Percentiles rank a stretch among this genome's conserved stretches.
phyloP scores from a whole-genome alignment of 345 rosid genomes.

The Raphanus raphanistrum region DNA sequence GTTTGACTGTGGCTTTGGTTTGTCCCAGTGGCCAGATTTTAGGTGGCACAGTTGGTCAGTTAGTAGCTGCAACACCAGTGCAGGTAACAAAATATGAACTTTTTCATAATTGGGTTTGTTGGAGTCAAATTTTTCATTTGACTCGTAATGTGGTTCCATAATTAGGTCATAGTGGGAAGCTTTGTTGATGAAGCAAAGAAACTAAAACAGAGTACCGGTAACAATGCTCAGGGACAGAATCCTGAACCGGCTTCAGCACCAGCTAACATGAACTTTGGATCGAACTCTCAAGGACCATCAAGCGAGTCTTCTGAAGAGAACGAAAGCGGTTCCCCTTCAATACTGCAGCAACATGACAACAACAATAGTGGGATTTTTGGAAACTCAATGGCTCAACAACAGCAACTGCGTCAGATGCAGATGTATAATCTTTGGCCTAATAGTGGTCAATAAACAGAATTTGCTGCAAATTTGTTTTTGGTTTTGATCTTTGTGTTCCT shows the following conservation, averaged over 20 bases:
- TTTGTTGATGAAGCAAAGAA: slow-evolving; percentile 68
- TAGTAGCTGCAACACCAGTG: slow-evolving; percentile 78
- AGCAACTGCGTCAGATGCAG: slow-evolving; percentile 27
- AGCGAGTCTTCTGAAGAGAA: slow-evolving; percentile 80
- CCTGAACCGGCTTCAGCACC: slow-evolving; percentile 59
- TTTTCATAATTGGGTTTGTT: not conserved
- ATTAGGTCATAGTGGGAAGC: slow-evolving; percentile 88
- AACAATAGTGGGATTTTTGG: slow-evolving; percentile 20
- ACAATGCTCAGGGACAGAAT: slow-evolving; percentile 32
- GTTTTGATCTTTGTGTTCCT: not conserved
- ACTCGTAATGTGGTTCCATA: not conserved
- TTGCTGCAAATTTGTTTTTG: not conserved
- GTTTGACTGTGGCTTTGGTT: slow-evolving; percentile 72
- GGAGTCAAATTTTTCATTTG: not conserved
- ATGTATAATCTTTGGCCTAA: slow-evolving; percentile 25
- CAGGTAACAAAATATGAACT: slow-evolving; percentile 50
- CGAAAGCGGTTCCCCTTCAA: slow-evolving; percentile 41
- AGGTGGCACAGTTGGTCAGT: slow-evolving; percentile 74
- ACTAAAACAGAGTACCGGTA: slow-evolving; percentile 26
- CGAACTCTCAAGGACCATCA: slow-evolving; percentile 68
- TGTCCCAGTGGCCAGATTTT: slow-evolving; percentile 72
- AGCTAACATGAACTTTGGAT: slow-evolving; percentile 64
- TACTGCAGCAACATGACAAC: slow-evolving; percentile 15
- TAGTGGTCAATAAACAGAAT: slow-evolving; percentile 16
- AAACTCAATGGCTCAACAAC: slow-evolving; percentile 27